A percentile compares a stretch with the other conserved stretches of the same genome.
Evolutionary conservation across 805 yeast genomes (phyloP).

Genomic region (Saccharomycodes ludwigii): DNA sequence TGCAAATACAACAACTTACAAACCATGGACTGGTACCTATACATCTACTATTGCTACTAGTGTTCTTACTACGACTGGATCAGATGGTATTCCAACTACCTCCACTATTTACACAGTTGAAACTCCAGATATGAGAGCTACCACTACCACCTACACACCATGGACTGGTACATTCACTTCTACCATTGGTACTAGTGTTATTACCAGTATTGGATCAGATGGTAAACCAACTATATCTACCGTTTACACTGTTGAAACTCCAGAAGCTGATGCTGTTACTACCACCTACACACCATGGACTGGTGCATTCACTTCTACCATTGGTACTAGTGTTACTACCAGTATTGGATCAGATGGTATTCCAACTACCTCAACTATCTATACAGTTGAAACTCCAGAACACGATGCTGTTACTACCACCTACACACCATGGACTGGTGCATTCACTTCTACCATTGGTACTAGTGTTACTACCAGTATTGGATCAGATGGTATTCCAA

Average conservation of each 20-base stretch:
- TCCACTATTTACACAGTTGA: slow-evolving; percentile 10
- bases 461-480: not conserved
- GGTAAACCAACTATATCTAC: slow-evolving; percentile 8
- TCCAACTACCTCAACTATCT: slow-evolving; percentile 7
- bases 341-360: slow-evolving; percentile 6
- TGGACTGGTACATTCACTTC: slow-evolving; percentile 5
- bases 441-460: no score
- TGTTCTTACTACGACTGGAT: slow-evolving; percentile 5
- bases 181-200: slow-evolving; percentile 2
- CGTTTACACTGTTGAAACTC: slow-evolving; percentile 8
- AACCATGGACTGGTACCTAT: slow-evolving; percentile 7
- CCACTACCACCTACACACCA: slow-evolving; percentile 3
- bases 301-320: slow-evolving; percentile 3
- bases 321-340: slow-evolving; percentile 1
- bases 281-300: slow-evolving; percentile 6
- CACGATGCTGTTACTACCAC: no score
- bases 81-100: slow-evolving; percentile 9
- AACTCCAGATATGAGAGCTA: slow-evolving; percentile 7
- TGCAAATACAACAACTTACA: slow-evolving; percentile 5
- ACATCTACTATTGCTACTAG: slow-evolving; percentile 3
- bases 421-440: no score
- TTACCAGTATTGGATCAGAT: slow-evolving; percentile 4
- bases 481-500: slow-evolving; percentile 1
- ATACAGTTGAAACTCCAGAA: slow-evolving; percentile 9
- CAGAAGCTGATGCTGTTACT: no score